Base-by-base conservation (phyloP, 2,329 filamentous ascomycete species). In the Bipolaris gigantea region DNA sequence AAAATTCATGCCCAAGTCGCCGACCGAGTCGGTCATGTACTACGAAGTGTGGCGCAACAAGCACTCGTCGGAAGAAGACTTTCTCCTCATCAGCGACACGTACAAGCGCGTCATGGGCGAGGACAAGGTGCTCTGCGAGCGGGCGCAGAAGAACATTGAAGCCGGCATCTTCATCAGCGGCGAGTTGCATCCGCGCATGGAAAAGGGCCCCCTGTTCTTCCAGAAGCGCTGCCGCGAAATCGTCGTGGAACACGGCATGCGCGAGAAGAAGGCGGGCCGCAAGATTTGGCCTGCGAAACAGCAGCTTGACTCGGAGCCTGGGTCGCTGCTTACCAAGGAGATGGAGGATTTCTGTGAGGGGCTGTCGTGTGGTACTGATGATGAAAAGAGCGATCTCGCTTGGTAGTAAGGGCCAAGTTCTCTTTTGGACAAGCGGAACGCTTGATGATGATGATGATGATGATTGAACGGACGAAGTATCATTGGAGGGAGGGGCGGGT, bases 1-100 rank as follows among this genome's bases (percentile, higher is more conserved):
- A 66, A 77, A 83, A 53, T 86, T 86, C 70, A 76, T 87, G 11
- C 85, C 85, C 11, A 78, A 74, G 43, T 75, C 77, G 2, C 75
- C 84, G 0, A 76, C 73, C 33, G 78, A 72, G 38, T 81, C 80
- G 2, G 74, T 76, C 35, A 86, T 88, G 81, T 77, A 78, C 52
- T 87, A 87, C 70, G 83, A 88, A 65, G 80, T 87, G 45, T 87
- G 80, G 76, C 79, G 83, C 55, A 83, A 87, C 77, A 84, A 83
- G 67, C 73, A 82, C 66, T 80, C 83, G 4, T 78, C 77, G n/a
- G 81, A 86, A 15, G 80, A 81, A 23, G 81, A 85, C 54, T 87
- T 87, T 66, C 71, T 78, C 13, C 71, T 76, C 48, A 83, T 87
- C 70, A 80, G 78, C 68, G 72, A 81, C 41, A 82, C 87, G 62